These are phyloP conservation scores for Jamesozyma spencerorum DNA, from an alignment of 805 yeast genomes.

Conservation along the genomic window DNA sequence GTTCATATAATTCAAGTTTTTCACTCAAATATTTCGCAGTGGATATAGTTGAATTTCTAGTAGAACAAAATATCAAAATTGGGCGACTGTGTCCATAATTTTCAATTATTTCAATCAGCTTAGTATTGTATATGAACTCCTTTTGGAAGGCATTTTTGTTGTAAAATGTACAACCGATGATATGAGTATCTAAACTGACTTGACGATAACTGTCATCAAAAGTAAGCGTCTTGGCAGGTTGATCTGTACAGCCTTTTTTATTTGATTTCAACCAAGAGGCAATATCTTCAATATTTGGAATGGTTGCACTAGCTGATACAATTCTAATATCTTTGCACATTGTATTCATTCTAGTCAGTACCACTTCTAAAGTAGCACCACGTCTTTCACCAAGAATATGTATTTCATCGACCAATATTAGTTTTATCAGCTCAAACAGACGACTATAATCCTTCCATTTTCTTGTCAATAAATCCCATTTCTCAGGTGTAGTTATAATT, in stretches of 20 bases:
- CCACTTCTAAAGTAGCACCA: constrained; percentile 42
- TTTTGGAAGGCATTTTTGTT: constrained; percentile 39
- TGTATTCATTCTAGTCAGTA: constrained; percentile 39
- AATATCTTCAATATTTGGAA: constrained; percentile 43
- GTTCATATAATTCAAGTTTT: constrained; percentile 3
- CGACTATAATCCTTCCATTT: constrained; percentile 38
- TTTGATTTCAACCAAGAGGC: constrained; percentile 36
- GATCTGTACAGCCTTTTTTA: constrained; percentile 5
- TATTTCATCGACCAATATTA: constrained; percentile 41
- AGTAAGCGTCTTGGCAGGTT: constrained; percentile 30
- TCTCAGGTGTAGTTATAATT: constrained; percentile 53
- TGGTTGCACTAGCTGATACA: constrained; percentile 44
- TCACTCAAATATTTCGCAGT: constrained; percentile 37
- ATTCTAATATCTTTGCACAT: constrained; percentile 33
- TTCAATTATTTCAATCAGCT: constrained; percentile 33
- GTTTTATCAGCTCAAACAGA: constrained; percentile 34
- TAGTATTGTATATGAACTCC: constrained; percentile 37
- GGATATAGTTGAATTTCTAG: constrained; percentile 38
- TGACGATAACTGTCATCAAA: constrained; percentile 44
- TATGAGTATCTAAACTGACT: constrained; percentile 34
- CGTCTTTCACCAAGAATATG: constrained; percentile 39
- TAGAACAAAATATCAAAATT: constrained; percentile 44
- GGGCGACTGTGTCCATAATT: constrained; percentile 36
- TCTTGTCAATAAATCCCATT: constrained; percentile 50
- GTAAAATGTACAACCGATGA: constrained; percentile 35